A percentile compares a stretch with the other conserved stretches of the same genome.
phyloP scores from a whole-genome alignment of 202 grass and related monocot species.

The Dendrocalamus latiflorus region DNA sequence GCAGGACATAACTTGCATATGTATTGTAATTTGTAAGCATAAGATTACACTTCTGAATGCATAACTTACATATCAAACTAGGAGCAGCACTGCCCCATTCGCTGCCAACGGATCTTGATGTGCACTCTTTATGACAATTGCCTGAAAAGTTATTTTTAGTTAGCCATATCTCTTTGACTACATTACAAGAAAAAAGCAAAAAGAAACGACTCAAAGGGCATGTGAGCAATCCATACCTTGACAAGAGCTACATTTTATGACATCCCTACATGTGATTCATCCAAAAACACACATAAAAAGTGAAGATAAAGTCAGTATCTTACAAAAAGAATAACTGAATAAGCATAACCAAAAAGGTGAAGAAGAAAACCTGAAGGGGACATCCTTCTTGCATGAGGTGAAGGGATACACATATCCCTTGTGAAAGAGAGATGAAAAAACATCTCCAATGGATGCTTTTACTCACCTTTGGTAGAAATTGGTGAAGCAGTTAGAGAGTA shows the following conservation, averaged over 20 bases:
- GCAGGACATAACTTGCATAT: conserved; percentile 30
- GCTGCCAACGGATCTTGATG: conserved; percentile 39
- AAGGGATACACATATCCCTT: no score
- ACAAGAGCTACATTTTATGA: conserved; percentile 67
- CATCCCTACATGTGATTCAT: conserved; percentile 57
- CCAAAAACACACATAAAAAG: conserved; percentile 23
- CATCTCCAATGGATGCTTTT: no score
- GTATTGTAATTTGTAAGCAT: conserved; percentile 44
- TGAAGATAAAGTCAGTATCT: conserved; percentile 37
- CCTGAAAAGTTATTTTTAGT: conserved; percentile 55
- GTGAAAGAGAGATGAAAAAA: no score
- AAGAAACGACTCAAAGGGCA: background rate
- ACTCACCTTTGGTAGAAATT: no score
- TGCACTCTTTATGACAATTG: conserved; percentile 81
- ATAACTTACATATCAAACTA: conserved; percentile 70
- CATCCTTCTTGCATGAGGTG: no score
- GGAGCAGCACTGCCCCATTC: no score
- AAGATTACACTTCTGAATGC: conserved; percentile 45
- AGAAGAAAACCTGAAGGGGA: no score
- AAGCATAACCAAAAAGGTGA: conserved; percentile 19
- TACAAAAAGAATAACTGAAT: conserved; percentile 13
- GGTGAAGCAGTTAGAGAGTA: conserved; percentile 28
- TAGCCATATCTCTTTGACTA: conserved; percentile 10
- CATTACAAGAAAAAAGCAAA: conserved; percentile 1
- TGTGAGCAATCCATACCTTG: conserved; percentile 58